These are phyloP conservation scores for Starmerella sp. DNA, from an alignment of 805 yeast genomes.

Conservation along the genomic window DNA sequence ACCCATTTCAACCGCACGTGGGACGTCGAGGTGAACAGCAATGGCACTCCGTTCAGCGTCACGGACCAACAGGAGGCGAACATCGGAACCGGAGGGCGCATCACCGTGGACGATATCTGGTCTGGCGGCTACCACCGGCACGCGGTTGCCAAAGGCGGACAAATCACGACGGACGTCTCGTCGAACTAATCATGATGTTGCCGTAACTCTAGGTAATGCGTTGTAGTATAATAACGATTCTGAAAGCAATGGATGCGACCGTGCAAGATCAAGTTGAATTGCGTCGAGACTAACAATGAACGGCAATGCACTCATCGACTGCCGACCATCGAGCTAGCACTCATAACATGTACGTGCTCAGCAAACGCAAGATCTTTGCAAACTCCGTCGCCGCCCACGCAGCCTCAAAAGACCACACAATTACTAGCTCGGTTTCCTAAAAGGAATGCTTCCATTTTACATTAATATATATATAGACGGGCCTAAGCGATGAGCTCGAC, in stretches of 20 bases:
- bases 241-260: too few relatives aligned
- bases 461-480: conserved; percentile 7
- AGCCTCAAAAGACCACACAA: not conserved
- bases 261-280: too few relatives aligned
- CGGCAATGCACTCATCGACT: too few relatives aligned
- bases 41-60: conserved; percentile 1
- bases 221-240: too few relatives aligned
- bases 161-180: not conserved
- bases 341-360: too few relatives aligned
- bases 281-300: too few relatives aligned
- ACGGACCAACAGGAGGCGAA: conserved; percentile 3
- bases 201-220: too few relatives aligned
- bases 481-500: conserved; percentile 95
- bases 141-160: conserved; percentile 3
- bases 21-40: conserved; percentile 5
- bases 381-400: too few relatives aligned
- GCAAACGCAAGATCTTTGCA: too few relatives aligned
- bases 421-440: not conserved
- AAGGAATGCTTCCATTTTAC: not conserved
- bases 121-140: conserved; percentile 7
- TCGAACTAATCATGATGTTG: not conserved
- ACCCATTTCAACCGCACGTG: conserved; percentile 3
- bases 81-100: not conserved
- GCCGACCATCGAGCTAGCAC: too few relatives aligned
- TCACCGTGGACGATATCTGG: conserved; percentile 6